A percentile compares a stretch with the other conserved stretches of the same genome.
phyloP scores from a whole-genome alignment of 371 early-diverging fungal species.

The Fennellomyces sp. region DNA sequence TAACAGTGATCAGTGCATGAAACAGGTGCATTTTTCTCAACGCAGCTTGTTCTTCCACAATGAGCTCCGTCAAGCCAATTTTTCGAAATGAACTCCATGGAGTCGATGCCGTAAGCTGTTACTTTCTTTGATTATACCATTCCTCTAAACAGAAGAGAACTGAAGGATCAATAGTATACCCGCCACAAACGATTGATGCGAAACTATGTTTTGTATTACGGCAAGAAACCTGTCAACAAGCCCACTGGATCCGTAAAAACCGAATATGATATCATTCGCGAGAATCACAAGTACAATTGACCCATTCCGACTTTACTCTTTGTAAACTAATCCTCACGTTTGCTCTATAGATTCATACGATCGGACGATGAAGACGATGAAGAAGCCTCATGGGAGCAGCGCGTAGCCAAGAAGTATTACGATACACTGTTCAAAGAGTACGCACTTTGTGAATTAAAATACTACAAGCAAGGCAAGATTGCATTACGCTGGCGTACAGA shows the following conservation, averaged over 20 bases:
- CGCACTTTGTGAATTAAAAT: conserved; percentile 75
- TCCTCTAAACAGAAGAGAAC: not conserved
- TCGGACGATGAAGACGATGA: conserved; percentile 38
- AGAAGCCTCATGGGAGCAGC: conserved; percentile 70
- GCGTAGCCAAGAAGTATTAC: conserved; percentile 86
- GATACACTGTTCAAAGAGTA: conserved; percentile 87
- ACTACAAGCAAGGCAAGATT: conserved; percentile 77
- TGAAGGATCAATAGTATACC: conserved; percentile 28
- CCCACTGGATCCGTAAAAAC: conserved; percentile 38
- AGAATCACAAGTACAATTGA: conserved; percentile 27
- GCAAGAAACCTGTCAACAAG: conserved; percentile 3
- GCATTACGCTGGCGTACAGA: conserved; percentile 87
- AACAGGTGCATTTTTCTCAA: not conserved
- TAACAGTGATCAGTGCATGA: too few relatives aligned
- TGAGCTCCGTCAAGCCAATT: conserved; percentile 26
- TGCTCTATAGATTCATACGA: conserved; percentile 40
- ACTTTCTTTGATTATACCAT: not conserved
- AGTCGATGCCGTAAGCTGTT: conserved; percentile 38
- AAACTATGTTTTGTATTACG: conserved; percentile 50
- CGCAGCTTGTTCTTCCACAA: not conserved
- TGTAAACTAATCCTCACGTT: conserved; percentile 10
- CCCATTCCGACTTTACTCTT: not conserved
- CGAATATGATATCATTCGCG: conserved; percentile 61
- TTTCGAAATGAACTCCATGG: conserved; percentile 40
- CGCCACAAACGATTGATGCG: conserved; percentile 62